These are phyloP conservation scores for Acrocalymma vagum DNA, from an alignment of 2,329 filamentous ascomycete species.

Conservation along the genomic window DNA sequence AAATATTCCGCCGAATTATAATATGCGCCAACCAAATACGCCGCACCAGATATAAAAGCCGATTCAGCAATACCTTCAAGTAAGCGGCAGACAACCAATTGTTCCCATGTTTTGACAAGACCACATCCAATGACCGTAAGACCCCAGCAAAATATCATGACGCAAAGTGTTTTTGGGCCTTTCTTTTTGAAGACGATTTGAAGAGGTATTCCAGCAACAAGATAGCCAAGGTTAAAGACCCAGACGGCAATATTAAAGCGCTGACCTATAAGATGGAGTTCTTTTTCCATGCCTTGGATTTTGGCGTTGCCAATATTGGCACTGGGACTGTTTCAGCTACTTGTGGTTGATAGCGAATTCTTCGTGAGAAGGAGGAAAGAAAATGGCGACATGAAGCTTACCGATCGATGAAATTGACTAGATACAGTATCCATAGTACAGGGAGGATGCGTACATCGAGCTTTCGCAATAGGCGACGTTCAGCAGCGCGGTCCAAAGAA, in stretches of 20 bases:
- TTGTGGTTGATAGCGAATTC: background rate
- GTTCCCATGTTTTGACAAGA: conserved; percentile 33
- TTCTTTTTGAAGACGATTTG: conserved; percentile 45
- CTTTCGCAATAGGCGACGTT: conserved; percentile 36
- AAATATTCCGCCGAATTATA: conserved; percentile 64
- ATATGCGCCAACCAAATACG: conserved; percentile 42
- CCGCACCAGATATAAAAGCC: conserved; percentile 36
- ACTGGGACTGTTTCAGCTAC: conserved; percentile 8
- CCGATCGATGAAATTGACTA: conserved; percentile 44
- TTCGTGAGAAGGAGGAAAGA: background rate
- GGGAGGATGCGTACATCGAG: conserved; percentile 40
- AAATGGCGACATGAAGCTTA: conserved; percentile 1
- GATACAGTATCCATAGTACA: conserved; percentile 42
- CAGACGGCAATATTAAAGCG: conserved; percentile 48
- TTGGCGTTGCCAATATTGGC: conserved; percentile 45
- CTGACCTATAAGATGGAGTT: conserved; percentile 44
- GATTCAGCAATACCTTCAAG: conserved; percentile 42
- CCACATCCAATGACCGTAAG: conserved; percentile 44
- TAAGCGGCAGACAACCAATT: conserved; percentile 37
- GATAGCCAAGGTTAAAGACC: conserved; percentile 49
- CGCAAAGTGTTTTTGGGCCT: conserved; percentile 40
- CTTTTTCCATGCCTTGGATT: conserved; percentile 45
- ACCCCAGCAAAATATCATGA: conserved; percentile 46
- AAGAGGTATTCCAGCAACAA: conserved; percentile 43
- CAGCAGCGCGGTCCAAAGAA: conserved; percentile 31